Evolutionary conservation across 768 basidiomycete species (phyloP), one percentile per base, ranked within the genome.

Genomic region (Pleurotus pulmonarius): DNA sequence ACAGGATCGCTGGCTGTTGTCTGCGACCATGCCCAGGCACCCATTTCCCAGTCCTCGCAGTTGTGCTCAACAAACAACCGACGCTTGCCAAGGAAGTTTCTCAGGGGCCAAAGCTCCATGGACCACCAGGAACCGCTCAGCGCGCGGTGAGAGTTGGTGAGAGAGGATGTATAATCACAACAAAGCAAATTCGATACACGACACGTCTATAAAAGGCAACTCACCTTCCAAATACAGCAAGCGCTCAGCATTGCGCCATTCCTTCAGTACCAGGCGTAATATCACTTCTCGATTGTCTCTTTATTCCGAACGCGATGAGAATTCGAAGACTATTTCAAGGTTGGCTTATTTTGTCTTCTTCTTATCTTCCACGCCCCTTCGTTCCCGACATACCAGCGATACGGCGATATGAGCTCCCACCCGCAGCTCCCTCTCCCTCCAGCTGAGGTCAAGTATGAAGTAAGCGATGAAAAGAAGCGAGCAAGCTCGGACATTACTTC

Each of bases 51-150:
- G 29, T 29, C 29, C 29, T 29, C 29, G 11, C 29, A 3, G 29
- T 29, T 29, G 29, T 29, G 29, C 29, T 8, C 29, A 29, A 26
- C 48, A 49, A 24, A 29, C 43, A 7, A 22, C 52, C 44, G 25
- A 29, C 26, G n/a, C 45, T 57, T 56, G 65, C 45, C 75, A 52
- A 65, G 12, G 60, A 34, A 56, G 47, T 52, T 53, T 11, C 60
- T 66, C 92, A 22, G 94, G 94, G n/a, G 94, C 94, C 15, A 85
- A 79, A 63, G 91, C 91, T 43, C 94, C 94, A 20, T 20, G 20
- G 20, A 20, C 20, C 20, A 13, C 88, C 92, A 16, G 94, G 94
- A 15, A 76, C 92, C 7, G 92, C 92, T 11, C 87, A 90, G 66
- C 80, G 90, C 44, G 94, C 91, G 12, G 69, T 96, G 60, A 81